These are phyloP conservation scores for Tanacetum coccineum DNA, from an alignment of 129 eudicot genomes.

Conservation along the genomic window DNA sequence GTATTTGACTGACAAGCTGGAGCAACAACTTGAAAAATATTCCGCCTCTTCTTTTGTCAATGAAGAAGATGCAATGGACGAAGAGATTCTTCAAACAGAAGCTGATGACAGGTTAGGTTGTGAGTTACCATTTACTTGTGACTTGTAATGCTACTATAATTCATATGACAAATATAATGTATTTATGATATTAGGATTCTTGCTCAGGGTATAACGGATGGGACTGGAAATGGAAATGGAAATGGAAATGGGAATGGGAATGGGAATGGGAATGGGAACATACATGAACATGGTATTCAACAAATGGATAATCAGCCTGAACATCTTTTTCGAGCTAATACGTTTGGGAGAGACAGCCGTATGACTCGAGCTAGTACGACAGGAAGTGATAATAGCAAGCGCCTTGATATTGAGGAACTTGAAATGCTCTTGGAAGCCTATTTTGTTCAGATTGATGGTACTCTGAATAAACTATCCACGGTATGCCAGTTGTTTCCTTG, in stretches of 20 bases:
- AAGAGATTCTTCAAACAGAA: conserved; percentile 33
- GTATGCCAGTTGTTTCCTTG: conserved; percentile 20
- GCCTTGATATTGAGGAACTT: conserved; percentile 48
- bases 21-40: conserved; percentile 36
- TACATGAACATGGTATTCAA: conserved; percentile 19
- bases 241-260: conserved; percentile 14
- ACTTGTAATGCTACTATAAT: conserved; percentile 1
- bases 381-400: conserved; percentile 33
- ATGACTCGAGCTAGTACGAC: conserved; percentile 37
- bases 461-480: conserved; percentile 44
- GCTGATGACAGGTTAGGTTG: conserved; percentile 24
- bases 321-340: conserved; percentile 19
- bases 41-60: conserved; percentile 33
- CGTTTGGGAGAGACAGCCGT: conserved; percentile 33
- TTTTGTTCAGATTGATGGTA: conserved; percentile 61
- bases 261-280: conserved; percentile 8
- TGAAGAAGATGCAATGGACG: conserved; percentile 33
- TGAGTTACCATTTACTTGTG: background rate
- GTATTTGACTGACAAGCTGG: conserved; percentile 54
- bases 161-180: background rate
- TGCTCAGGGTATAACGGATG: conserved; percentile 14
- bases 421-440: conserved; percentile 68
- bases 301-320: conserved; percentile 21
- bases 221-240: conserved; percentile 3
- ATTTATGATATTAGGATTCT: conserved; percentile 7